Evolutionary conservation across 1,284 basidiomycete species (phyloP), one percentile per base, ranked within the genome.

Genomic region (Cutaneotrichosporon cutaneum): DNA sequence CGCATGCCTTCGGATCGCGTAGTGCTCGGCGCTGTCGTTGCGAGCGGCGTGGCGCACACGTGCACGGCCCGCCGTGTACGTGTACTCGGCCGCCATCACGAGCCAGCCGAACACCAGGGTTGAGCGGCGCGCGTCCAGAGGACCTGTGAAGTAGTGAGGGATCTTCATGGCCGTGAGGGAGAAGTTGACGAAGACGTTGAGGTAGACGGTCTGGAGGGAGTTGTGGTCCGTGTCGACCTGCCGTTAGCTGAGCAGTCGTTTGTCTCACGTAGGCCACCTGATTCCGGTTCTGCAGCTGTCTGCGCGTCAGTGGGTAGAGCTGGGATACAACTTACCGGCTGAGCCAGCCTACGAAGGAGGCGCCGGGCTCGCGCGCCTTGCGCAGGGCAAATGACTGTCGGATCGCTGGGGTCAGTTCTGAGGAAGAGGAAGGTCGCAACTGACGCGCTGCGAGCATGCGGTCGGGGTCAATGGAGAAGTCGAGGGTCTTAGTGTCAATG

Each of bases 141-240:
- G 81, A 86, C 85, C 88, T 51, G 83, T 82, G 39, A 95, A 81
- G 76, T 96, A 97, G 56, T 86, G 84, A 56, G 90, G 86, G 82
- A 94, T 89, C 80, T 94, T 97, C 83, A 94, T 88, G 0, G 91
- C 91, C 1, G 87, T 84, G 26, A 95, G 77, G n/a, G 91, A 79
- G 71, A 94, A 90, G 70, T 88, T 90, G 76, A 94, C 87, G 74
- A 93, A 94, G 10, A 96, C 82, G 75, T 97, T 99, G 39, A 86
- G 75, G 75, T 90, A 86, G 3, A 91, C 86, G 0, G 84, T 84
- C 35, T 82, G 70, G 27, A 79, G 68, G 2, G 85, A 80, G 76
- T 95, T 97, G 66, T 96, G 83, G 8, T 73, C 72, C 2, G 85
- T 84, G 76, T 98, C 94, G 54, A 84, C 87, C 78, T 80, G 58